These are phyloP conservation scores for Zymoseptoria tritici DNA, from an alignment of 2,329 filamentous ascomycete species.

Conservation along the genomic window DNA sequence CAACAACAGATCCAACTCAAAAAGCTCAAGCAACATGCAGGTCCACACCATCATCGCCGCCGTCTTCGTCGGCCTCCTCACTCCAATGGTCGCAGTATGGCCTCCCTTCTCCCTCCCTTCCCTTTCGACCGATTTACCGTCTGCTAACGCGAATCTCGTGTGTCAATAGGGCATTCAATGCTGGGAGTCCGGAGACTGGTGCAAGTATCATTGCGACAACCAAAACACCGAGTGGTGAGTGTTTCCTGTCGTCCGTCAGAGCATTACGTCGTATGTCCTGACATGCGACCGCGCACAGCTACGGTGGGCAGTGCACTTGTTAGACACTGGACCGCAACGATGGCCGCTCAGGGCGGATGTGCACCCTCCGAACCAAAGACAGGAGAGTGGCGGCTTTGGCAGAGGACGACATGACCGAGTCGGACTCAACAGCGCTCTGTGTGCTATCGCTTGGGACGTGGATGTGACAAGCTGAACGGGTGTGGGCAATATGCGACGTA, in stretches of 20 bases:
- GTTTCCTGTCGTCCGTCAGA: neutral
- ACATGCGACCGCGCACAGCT: neutral
- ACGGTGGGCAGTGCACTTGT: neutral
- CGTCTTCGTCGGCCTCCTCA: neutral
- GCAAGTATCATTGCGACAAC: neutral
- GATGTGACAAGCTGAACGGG: neutral
- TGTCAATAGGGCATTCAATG: neutral
- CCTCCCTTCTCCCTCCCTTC: neutral
- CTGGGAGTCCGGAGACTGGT: neutral
- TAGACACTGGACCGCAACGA: neutral
- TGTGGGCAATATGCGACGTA: neutral
- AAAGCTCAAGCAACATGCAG: neutral
- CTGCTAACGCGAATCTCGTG: neutral
- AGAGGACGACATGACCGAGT: neutral
- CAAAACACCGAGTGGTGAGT: neutral
- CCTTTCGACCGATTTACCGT: neutral
- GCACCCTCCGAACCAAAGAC: neutral
- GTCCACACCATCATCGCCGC: neutral
- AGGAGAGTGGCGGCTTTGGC: neutral
- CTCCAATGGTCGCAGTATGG: neutral
- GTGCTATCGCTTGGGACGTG: neutral
- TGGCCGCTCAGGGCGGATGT: neutral
- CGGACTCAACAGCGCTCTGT: neutral
- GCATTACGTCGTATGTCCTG: neutral
- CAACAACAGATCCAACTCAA: neutral